Evolutionary conservation across 805 yeast genomes (phyloP).

Genomic region (Kuraishia borneana): DNA sequence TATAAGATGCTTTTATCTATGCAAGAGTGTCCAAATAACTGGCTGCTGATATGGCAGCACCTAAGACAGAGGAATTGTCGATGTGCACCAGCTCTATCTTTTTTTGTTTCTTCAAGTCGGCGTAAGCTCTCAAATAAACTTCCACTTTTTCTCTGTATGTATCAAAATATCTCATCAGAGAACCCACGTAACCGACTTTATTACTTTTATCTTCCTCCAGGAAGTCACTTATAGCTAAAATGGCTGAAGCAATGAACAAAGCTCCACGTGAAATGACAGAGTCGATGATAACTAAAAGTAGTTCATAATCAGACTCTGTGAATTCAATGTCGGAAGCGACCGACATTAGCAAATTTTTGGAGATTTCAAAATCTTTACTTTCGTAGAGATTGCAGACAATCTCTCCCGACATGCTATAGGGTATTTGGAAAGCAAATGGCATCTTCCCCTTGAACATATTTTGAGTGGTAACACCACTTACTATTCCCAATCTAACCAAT

Average conservation of each 20-base stretch:
- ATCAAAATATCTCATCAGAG: constrained; percentile 33
- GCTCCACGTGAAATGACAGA: constrained; percentile 33
- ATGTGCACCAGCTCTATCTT: constrained; percentile 26
- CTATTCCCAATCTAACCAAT: constrained; percentile 29
- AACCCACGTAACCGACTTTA: constrained; percentile 38
- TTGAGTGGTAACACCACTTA: too few relatives aligned
- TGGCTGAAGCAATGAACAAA: constrained; percentile 26
- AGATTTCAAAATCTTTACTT: constrained; percentile 14
- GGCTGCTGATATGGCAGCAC: constrained; percentile 44
- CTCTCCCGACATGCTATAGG: constrained; percentile 28
- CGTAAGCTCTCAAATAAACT: constrained; percentile 7
- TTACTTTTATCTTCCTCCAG: constrained; percentile 8
- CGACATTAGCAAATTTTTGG: constrained; percentile 2
- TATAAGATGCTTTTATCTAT: too few relatives aligned
- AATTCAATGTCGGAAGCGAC: not conserved
- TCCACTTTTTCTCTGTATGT: constrained; percentile 23
- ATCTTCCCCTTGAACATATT: too few relatives aligned
- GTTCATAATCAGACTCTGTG: constrained; percentile 14
- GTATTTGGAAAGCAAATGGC: constrained; percentile 1
- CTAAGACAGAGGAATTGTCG: constrained; percentile 36
- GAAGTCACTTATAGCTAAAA: constrained; percentile 24
- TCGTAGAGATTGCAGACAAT: constrained; percentile 28
- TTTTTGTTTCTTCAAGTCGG: not conserved
- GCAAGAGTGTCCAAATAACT: not conserved
- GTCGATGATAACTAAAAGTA: constrained; percentile 15